phyloP scores from a whole-genome alignment of 805 yeast genomes.

The Schwanniomyces vanrijiae region DNA sequence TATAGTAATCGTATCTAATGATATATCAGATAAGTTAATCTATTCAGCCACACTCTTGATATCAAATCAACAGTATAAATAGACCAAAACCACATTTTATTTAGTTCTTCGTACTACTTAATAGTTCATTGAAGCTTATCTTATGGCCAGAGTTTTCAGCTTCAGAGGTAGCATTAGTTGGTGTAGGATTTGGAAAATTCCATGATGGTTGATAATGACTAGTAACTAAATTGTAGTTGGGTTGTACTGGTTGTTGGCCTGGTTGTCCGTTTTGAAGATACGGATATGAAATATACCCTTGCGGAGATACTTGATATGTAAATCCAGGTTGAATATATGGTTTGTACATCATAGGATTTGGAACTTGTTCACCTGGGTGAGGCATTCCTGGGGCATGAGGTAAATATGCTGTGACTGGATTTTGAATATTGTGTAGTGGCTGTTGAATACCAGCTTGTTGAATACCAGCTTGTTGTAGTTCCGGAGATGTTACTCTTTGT shows the following conservation, averaged over 20 bases:
- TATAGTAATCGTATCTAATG: neutral
- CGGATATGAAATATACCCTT: constrained; percentile 32
- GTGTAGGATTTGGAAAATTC: constrained; percentile 5
- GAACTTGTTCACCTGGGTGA: constrained; percentile 8
- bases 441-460: neutral
- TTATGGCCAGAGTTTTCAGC: constrained; percentile 28
- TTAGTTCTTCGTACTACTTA: constrained; percentile 25
- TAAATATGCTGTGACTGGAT: constrained; percentile 34
- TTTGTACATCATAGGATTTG: neutral
- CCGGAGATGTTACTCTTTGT: constrained; percentile 7
- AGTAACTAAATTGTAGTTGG: neutral
- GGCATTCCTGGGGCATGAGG: constrained; percentile 21
- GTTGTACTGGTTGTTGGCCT: constrained; percentile 5
- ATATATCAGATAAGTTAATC: neutral
- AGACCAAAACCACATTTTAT: constrained; percentile 3
- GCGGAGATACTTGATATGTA: constrained; percentile 29
- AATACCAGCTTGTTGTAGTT: neutral
- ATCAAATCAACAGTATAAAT: constrained; percentile 1
- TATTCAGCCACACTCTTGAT: neutral
- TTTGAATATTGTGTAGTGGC: constrained; percentile 7
- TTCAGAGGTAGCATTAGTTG: neutral
- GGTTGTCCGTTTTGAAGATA: constrained; percentile 18
- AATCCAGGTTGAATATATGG: constrained; percentile 30
- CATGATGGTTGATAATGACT: constrained; percentile 7
- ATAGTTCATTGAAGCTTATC: constrained; percentile 41